Evolutionary conservation across 192 early-diverging fungal species (phyloP).

Genomic region (Coemansia sp.): DNA sequence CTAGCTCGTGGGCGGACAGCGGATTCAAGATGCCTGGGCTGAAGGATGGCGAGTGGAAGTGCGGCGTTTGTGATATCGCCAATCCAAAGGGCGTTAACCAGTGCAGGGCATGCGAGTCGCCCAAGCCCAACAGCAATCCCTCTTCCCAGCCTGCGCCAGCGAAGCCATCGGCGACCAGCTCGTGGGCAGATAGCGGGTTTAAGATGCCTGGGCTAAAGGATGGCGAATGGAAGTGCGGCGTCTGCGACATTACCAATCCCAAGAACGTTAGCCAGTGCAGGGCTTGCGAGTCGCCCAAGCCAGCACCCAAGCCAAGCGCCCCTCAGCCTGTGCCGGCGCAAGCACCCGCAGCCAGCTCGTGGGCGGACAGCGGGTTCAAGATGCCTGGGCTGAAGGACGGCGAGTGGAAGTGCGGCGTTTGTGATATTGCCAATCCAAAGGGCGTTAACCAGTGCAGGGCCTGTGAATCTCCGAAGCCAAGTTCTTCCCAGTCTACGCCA

Average conservation of each 20-base stretch:
- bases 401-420: slow-evolving; percentile 30
- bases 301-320: slow-evolving; percentile 1
- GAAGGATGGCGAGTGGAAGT: slow-evolving; percentile 13
- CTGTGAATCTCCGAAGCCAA: slow-evolving; percentile 25
- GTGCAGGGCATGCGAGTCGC: slow-evolving; percentile 27
- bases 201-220: slow-evolving; percentile 3
- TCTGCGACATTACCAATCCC: slow-evolving; percentile 26
- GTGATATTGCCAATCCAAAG: slow-evolving; percentile 18
- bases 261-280: slow-evolving; percentile 14
- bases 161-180: too few relatives aligned
- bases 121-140: slow-evolving; percentile 10
- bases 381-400: slow-evolving; percentile 7
- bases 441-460: slow-evolving; percentile 17
- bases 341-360: slow-evolving; percentile 1
- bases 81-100: slow-evolving; percentile 11
- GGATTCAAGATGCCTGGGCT: background rate
- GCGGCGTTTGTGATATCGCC: slow-evolving; percentile 22
- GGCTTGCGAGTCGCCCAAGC: slow-evolving; percentile 24
- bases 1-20: too few relatives aligned
- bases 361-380: slow-evolving; percentile 4
- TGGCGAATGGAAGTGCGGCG: slow-evolving; percentile 35
- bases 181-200: too few relatives aligned
- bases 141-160: too few relatives aligned
- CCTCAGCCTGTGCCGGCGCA: too few relatives aligned
- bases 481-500: background rate